Evolutionary conservation across 768 basidiomycete genomes (phyloP).

Genomic region (Pleurotus tuber-regium): DNA sequence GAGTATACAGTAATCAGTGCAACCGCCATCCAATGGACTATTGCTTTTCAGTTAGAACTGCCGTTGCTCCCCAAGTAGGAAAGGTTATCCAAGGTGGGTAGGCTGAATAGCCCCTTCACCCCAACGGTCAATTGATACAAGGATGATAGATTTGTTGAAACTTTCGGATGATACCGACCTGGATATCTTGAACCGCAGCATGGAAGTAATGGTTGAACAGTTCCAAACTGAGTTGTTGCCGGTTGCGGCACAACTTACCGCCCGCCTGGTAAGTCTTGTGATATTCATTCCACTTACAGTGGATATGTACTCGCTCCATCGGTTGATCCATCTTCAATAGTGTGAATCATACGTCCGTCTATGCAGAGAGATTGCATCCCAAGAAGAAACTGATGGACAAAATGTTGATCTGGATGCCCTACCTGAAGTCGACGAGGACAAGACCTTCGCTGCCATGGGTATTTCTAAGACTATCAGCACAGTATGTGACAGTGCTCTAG

Average conservation of each 20-base stretch:
- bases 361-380: slow-evolving; percentile 60
- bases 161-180: slow-evolving; percentile 90
- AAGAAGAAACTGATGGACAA: slow-evolving; percentile 48
- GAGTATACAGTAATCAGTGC: slow-evolving; percentile 16
- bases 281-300: neutral
- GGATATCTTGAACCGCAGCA: slow-evolving; percentile 76
- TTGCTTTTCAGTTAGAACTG: slow-evolving; percentile 51
- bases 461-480: slow-evolving; percentile 83
- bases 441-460: slow-evolving; percentile 85
- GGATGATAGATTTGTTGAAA: slow-evolving; percentile 68
- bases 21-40: neutral
- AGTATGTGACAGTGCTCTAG: slow-evolving; percentile 31
- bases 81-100: slow-evolving; percentile 80
- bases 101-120: slow-evolving; percentile 2
- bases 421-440: slow-evolving; percentile 71
- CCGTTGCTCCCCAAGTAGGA: slow-evolving; percentile 74
- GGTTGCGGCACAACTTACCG: slow-evolving; percentile 77
- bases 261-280: slow-evolving; percentile 59
- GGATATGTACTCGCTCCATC: neutral
- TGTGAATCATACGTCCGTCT: slow-evolving; percentile 83
- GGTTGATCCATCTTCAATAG: too few relatives aligned
- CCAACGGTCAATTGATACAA: neutral
- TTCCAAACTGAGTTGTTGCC: slow-evolving; percentile 85
- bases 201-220: slow-evolving; percentile 84
- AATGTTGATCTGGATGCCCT: slow-evolving; percentile 57